Base-by-base conservation (phyloP, 2,329 filamentous ascomycete genomes). In the Zasmidium citrigriseum region DNA sequence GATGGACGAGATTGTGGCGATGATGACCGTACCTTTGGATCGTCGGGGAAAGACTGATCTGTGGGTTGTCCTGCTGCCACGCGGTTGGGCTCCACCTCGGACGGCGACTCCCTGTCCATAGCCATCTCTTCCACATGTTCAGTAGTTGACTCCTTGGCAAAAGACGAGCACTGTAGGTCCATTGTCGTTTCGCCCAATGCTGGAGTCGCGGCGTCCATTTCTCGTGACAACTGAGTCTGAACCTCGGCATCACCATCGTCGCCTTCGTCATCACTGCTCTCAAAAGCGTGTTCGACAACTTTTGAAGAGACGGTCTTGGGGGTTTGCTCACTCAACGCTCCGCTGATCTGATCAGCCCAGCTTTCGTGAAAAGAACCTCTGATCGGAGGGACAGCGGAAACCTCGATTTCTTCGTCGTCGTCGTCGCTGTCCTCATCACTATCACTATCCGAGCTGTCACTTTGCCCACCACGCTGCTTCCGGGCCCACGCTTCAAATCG, bases 291-390 rank as follows among this genome's bases (percentile, higher is more conserved):
- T 29, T 22, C 44, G 21, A 22, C 18, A 48, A 22, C 29, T 12
- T 14, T 22, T 45, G 4, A 20, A 24, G 48, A 11, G 41, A 29
- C 20, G 22, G 21, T 5, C 24, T 52, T 12, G 21, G n/a, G 21
- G 52, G 18, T 45, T 9, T 41, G 34, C 34, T 41, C 18, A 11
- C 18, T 16, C 18, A 38, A 44, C 11, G 5, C 21, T 24, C 16
- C 38, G 24, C 34, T 21, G 21, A 54, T 54, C 25, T 46, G 51
- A 11, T 46, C 51, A 14, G 54, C 56, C 34, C 58, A 59, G 47
- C 58, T 61, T 38, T 63, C 58, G 4, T 52, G 46, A 34, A 61
- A 44, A 18, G 61, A 63, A n/a, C 61, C 61, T 11, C 50, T 49
- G 12, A 55, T 18, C 0, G 10, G 12, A 1, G 47, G 50, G 27